These are phyloP conservation scores for Solanum hybrid DNA, from an alignment of 305 asterid species.

Conservation along the genomic window DNA sequence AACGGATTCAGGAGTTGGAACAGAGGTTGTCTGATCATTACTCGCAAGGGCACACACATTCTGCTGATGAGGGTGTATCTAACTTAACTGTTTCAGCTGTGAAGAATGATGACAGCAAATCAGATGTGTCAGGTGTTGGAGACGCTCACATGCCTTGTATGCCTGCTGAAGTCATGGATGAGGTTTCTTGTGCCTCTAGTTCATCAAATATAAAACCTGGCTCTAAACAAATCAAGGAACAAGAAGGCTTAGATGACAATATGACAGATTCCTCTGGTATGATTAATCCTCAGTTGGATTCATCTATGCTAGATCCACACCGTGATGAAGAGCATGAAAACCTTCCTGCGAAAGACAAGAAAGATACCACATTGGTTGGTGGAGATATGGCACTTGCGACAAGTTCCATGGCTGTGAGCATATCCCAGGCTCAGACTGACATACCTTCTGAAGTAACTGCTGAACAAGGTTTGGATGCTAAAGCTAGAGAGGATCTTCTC, in stretches of 20 bases:
- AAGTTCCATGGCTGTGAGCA: conserved; percentile 78
- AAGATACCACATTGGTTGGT: conserved; percentile 31
- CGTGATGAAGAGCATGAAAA: conserved; percentile 51
- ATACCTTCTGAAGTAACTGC: conserved; percentile 28
- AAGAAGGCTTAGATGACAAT: conserved; percentile 59
- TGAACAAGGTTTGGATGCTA: conserved; percentile 37
- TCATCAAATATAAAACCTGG: conserved; percentile 35
- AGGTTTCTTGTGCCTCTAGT: conserved; percentile 48
- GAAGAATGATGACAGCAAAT: conserved; percentile 46
- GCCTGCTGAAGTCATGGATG: conserved; percentile 41
- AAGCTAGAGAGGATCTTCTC: conserved; percentile 30
- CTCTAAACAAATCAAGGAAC: conserved; percentile 41
- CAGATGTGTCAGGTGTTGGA: conserved; percentile 49
- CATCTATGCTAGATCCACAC: conserved; percentile 77
- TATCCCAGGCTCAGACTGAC: conserved; percentile 46
- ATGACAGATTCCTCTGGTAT: conserved; percentile 75
- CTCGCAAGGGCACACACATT: conserved; percentile 30
- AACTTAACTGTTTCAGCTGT: conserved; percentile 26
- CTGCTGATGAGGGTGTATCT: conserved; percentile 34
- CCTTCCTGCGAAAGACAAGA: conserved; percentile 38
- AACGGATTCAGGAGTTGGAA: conserved; percentile 87
- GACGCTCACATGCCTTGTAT: conserved; percentile 29
- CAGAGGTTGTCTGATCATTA: conserved; percentile 73
- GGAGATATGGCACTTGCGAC: conserved; percentile 39
- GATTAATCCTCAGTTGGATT: conserved; percentile 62